phyloP scores from a whole-genome alignment of 2,329 filamentous ascomycete genomes.

The Verticillium isaacii region DNA sequence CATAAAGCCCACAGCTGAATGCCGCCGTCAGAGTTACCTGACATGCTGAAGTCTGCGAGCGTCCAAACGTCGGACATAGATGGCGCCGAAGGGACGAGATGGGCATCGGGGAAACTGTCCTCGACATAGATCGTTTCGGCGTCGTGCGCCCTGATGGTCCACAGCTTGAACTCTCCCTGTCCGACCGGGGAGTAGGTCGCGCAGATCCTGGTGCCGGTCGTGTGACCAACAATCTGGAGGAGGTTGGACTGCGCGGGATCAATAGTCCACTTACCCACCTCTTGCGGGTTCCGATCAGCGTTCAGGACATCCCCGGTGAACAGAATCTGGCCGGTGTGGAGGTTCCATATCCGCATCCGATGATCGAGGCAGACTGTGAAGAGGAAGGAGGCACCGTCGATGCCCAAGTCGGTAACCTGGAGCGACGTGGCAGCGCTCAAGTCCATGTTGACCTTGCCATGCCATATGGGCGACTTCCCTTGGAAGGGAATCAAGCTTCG shows the following conservation, averaged over 20 bases:
- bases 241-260: constrained; percentile 75
- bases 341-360: constrained; percentile 83
- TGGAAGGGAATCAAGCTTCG: constrained; percentile 64
- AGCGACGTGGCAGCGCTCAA: constrained; percentile 62
- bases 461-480: constrained; percentile 57
- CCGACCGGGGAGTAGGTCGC: constrained; percentile 86
- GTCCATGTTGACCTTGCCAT: constrained; percentile 62
- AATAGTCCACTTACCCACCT: constrained; percentile 68
- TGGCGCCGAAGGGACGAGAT: constrained; percentile 63
- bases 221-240: constrained; percentile 63
- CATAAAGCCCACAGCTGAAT: constrained; percentile 71
- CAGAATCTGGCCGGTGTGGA: constrained; percentile 72
- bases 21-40: constrained; percentile 46
- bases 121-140: constrained; percentile 60
- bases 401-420: constrained; percentile 45
- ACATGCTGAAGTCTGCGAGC: constrained; percentile 68
- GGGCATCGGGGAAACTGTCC: constrained; percentile 62
- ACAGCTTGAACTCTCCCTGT: constrained; percentile 91
- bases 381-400: constrained; percentile 46
- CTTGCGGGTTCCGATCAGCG: constrained; percentile 59
- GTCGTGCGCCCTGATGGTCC: constrained; percentile 65
- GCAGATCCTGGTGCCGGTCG: constrained; percentile 50
- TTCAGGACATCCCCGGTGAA: constrained; percentile 75
- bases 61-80: constrained; percentile 75
- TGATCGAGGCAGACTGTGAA: constrained; percentile 90